Conservation (phyloP, 1,284 basidiomycete species). For the Cerrena zonata region DNA sequence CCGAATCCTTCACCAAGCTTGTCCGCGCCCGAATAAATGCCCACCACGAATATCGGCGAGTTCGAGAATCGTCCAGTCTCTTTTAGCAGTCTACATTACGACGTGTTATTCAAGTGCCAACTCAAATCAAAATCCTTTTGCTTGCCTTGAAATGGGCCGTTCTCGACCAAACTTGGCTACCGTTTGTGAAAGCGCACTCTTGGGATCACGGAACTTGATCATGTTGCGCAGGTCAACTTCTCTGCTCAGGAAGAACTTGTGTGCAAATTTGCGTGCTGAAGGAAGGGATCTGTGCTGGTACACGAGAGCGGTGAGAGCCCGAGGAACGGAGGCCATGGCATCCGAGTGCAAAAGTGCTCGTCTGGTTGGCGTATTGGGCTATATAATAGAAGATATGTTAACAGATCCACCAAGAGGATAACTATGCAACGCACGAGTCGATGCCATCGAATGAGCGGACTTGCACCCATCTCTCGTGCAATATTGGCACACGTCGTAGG, state of each 20-base stretch:
- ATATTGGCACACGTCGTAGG: slow-evolving; percentile 78
- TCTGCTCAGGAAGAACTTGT: slow-evolving; percentile 80
- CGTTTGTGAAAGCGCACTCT: slow-evolving; percentile 73
- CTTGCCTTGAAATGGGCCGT: slow-evolving; percentile 67
- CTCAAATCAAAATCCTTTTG: background rate
- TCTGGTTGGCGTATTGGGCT: slow-evolving; percentile 44
- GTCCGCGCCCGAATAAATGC: slow-evolving; percentile 83
- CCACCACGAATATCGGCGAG: slow-evolving; percentile 88
- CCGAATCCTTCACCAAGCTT: slow-evolving; percentile 95
- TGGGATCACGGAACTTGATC: slow-evolving; percentile 86
- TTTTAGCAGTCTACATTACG: slow-evolving; percentile 63
- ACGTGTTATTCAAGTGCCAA: slow-evolving; percentile 1
- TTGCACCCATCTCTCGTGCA: slow-evolving; percentile 75
- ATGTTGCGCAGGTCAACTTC: slow-evolving; percentile 76
- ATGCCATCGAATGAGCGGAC: slow-evolving; percentile 66
- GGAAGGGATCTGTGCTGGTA: slow-evolving; percentile 75
- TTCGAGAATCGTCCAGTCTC: slow-evolving; percentile 88
- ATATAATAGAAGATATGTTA: slow-evolving; percentile 1
- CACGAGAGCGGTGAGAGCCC: slow-evolving; percentile 71
- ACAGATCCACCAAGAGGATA: background rate
- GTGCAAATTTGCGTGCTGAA: slow-evolving; percentile 76
- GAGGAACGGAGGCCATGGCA: slow-evolving; percentile 71
- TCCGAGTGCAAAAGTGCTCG: slow-evolving; percentile 60
- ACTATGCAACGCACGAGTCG: slow-evolving; percentile 47
- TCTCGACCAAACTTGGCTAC: slow-evolving; percentile 74